phyloP scores from a whole-genome alignment of 2,329 filamentous ascomycete genomes.

The Bipolaris gigantea region DNA sequence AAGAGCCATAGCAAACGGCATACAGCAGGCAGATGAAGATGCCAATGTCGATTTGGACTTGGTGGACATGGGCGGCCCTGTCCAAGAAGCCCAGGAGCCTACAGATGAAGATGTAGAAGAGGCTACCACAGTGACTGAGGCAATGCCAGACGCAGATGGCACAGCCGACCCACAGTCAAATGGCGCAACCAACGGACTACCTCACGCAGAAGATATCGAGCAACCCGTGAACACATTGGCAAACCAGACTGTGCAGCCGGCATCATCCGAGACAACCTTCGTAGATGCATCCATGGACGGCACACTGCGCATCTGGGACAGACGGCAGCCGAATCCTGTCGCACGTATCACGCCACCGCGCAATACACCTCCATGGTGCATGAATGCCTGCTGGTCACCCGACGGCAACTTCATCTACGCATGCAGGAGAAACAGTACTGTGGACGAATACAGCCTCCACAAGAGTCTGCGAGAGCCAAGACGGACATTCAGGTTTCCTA shows the following conservation, averaged over 20 bases:
- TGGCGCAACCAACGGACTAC: constrained; percentile 51
- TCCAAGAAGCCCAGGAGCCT: constrained; percentile 43
- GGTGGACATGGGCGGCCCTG: constrained; percentile 49
- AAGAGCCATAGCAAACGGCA: constrained; percentile 64
- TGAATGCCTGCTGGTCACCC: constrained; percentile 94
- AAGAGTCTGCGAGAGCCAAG: constrained; percentile 75
- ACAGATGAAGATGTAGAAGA: constrained; percentile 26
- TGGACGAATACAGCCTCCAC: constrained; percentile 91
- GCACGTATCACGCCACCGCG: constrained; percentile 75
- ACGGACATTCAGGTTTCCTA: constrained; percentile 82
- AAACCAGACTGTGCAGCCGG: constrained; percentile 46
- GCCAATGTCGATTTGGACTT: constrained; percentile 49
- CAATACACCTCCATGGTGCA: constrained; percentile 91
- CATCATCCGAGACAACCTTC: constrained; percentile 75
- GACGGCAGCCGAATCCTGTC: constrained; percentile 72
- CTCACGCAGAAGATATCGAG: constrained; percentile 53
- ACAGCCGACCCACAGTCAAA: constrained; percentile 20
- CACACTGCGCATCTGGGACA: constrained; percentile 89
- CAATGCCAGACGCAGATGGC: constrained; percentile 25
- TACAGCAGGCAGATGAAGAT: constrained; percentile 50
- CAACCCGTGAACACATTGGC: constrained; percentile 18
- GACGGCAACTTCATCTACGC: constrained; percentile 96
- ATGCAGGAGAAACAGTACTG: constrained; percentile 84
- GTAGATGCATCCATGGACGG: constrained; percentile 87
- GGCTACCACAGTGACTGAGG: constrained; percentile 15